Evolutionary conservation across 2,329 filamentous ascomycete genomes (phyloP).

Genomic region (Colletotrichum tanaceti): DNA sequence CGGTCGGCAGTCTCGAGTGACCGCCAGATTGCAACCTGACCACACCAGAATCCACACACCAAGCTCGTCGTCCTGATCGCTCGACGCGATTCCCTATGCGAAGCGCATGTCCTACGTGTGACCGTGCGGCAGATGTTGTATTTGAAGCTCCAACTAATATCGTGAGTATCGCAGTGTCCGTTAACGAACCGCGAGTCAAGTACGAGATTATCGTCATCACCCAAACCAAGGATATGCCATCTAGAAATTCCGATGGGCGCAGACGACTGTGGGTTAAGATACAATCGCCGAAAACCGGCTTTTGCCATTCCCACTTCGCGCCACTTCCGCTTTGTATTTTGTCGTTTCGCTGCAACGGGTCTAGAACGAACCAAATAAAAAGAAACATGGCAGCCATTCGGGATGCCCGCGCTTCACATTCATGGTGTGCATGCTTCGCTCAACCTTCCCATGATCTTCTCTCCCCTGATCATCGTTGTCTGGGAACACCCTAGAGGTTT

Average conservation of each 20-base stretch:
- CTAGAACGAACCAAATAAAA: not conserved
- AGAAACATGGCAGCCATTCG: not conserved
- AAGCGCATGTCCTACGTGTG: slow-evolving; percentile 24
- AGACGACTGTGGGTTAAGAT: slow-evolving; percentile 12
- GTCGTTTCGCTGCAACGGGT: not conserved
- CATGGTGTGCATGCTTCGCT: slow-evolving; percentile 18
- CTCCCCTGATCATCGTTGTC: slow-evolving; percentile 18
- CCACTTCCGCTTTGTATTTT: not conserved
- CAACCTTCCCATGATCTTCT: slow-evolving; percentile 10
- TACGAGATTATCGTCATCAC: slow-evolving; percentile 27
- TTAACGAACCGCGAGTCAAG: slow-evolving; percentile 27
- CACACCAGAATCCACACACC: not conserved
- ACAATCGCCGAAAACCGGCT: not conserved
- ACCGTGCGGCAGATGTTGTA: slow-evolving; percentile 4
- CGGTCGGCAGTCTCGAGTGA: slow-evolving; percentile 28
- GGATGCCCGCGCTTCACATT: not conserved
- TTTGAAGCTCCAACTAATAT: not conserved
- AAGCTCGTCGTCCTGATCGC: not conserved
- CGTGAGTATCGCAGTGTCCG: not conserved
- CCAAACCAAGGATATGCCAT: not conserved
- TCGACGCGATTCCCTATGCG: slow-evolving; percentile 22
- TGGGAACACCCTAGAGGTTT: slow-evolving; percentile 20
- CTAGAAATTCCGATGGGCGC: slow-evolving; percentile 22
- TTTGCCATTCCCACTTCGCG: not conserved
- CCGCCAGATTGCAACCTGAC: not conserved